These are phyloP conservation scores for Fusarium tuaranense DNA, from an alignment of 2,329 filamentous ascomycete species.

Conservation along the genomic window DNA sequence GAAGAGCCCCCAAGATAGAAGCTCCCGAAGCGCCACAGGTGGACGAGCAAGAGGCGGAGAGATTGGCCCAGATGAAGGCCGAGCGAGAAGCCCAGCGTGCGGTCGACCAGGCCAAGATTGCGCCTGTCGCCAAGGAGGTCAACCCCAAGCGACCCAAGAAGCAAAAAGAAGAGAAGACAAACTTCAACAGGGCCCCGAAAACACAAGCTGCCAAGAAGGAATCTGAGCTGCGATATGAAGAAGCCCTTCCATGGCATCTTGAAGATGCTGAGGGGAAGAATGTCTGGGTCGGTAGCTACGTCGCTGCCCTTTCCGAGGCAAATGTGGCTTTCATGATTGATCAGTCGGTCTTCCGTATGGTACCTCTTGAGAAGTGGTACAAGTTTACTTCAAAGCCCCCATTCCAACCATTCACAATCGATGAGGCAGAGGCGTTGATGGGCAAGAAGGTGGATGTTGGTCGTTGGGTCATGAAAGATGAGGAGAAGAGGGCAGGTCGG, in stretches of 20 bases:
- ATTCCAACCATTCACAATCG: slow-evolving; percentile 81
- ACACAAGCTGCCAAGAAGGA: slow-evolving; percentile 84
- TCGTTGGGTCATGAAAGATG: slow-evolving; percentile 82
- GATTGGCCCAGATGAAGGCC: slow-evolving; percentile 76
- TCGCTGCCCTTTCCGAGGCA: slow-evolving; percentile 87
- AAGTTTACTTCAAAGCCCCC: slow-evolving; percentile 84
- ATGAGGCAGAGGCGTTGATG: slow-evolving; percentile 88
- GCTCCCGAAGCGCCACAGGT: slow-evolving; percentile 55
- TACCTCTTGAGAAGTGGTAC: slow-evolving; percentile 97
- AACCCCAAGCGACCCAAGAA: slow-evolving; percentile 66
- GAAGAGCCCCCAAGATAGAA: slow-evolving; percentile 73
- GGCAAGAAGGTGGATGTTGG: slow-evolving; percentile 80
- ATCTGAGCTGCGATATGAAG: slow-evolving; percentile 84
- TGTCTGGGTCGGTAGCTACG: slow-evolving; percentile 91
- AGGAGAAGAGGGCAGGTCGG: slow-evolving; percentile 67
- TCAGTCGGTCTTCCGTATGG: slow-evolving; percentile 79
- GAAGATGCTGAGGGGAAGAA: slow-evolving; percentile 98
- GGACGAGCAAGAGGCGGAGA: slow-evolving; percentile 71
- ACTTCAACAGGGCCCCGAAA: slow-evolving; percentile 84
- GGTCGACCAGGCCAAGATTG: slow-evolving; percentile 91
- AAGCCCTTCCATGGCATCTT: slow-evolving; percentile 94
- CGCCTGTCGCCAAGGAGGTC: slow-evolving; percentile 76
- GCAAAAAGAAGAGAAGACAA: slow-evolving; percentile 86
- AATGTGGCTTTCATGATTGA: slow-evolving; percentile 84
- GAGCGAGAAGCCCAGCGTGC: slow-evolving; percentile 89